Evolutionary conservation across 805 yeast species (phyloP), one percentile per base, ranked within the genome.

Genomic region (Spencermartinsiella europaea): DNA sequence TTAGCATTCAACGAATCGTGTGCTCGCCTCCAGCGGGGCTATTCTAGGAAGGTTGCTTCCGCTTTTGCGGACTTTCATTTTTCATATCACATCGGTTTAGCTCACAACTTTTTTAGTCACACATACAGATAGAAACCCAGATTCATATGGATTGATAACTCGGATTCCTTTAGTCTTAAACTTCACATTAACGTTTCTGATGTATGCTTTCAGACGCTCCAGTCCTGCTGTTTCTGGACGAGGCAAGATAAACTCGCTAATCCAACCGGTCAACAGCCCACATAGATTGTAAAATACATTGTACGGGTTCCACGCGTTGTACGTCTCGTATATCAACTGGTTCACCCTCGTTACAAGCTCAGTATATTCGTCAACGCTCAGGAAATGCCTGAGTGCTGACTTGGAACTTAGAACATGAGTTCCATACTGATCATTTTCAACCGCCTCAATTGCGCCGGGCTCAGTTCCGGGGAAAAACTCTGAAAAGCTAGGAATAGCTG

Each of bases 291-390:
- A 76, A 0, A 76, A 17, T 1, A 74, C 42, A 49, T 74, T 72
- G 51, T 69, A 72, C 42, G 70, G 47, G 21, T 59, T 54, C 42
- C 55, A 65, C 0, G 76, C 71, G 21, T 63, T 52, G 53, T 68
- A 75, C 1, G 79, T 79, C 0, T 57, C 55, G 19, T 44, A 44
- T 22, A 81, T 52, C 4, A 56, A 54, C 3, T 34, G 37, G 56
- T 85, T 85, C 10, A 85, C 62, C 0, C 49, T 47, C 0, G 42
- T 45, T 1, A 83, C 69, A 1, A 83, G 69, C 1, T 54, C 58
- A 1, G 35, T 41, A 44, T 76, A 73, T 52, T 78, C 77, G 0
- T 60, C 59, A 0, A 54, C 58, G 1, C 59, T 50, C 2, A 79
- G 36, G 42, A 69, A 67, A 2, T 53, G 34, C 2, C 70, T 63